Base-by-base conservation (phyloP, 495 filamentous ascomycete genomes). In the Pyronema domesticum region DNA sequence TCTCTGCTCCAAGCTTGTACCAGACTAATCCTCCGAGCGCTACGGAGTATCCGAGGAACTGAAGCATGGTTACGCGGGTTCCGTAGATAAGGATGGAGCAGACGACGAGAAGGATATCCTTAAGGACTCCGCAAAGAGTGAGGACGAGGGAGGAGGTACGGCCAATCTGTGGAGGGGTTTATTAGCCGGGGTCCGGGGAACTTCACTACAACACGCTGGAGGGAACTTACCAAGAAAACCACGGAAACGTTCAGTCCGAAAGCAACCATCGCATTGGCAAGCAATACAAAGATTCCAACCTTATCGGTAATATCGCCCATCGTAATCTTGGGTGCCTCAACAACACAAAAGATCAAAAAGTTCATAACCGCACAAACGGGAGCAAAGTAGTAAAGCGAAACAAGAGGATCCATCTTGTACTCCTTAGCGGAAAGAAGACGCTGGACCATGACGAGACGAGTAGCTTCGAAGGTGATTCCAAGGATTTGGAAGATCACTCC, bases 361-460 rank as follows among this genome's bases (percentile, higher is more conserved):
- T 91, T 91, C 76, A 86, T 82, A 45, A 76, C 55, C 6, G 83
- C 81, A 66, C 83, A 89, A 7, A 86, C 74, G 0, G 85, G 85
- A 0, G 85, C 84, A 59, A 82, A 87, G 68, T 89, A 91, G 71
- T 91, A 91, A 30, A 91, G 74, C 36, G 80, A 85, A 44, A 89
- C 82, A 13, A 91, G 72, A 18, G 85, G 82, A 59, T 89, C 84
- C 85, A 91, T 88, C 65, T 83, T 83, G 64, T 75, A 78, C 35
- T 67, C 57, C 10, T 49, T 71, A 2, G 72, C 78, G 46, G 73
- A 78, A 6, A 89, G 72, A 51, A 91, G 68, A 2, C 78, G 74
- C 68, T 89, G 78, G 53, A 89, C 82, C 76, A 88, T 78, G 59
- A 85, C 77, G 36, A 91, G 68, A n/a, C 84, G 75, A 44, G 82